phyloP scores from a whole-genome alignment of 345 rosid genomes.

The Hibiscus syriacus region DNA sequence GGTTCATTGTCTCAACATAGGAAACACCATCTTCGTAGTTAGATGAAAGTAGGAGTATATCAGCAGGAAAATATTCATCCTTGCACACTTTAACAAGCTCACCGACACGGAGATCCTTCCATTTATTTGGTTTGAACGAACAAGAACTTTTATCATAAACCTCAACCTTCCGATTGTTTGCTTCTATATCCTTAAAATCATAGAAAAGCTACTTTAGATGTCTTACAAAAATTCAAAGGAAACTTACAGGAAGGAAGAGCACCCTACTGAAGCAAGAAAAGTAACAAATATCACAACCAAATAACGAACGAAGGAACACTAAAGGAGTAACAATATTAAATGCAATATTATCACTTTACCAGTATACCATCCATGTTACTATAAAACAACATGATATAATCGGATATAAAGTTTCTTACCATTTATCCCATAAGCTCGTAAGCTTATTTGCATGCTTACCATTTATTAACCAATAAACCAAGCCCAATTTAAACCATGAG shows the following conservation, averaged over 20 bases:
- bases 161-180: constrained; percentile 64
- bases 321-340: no score
- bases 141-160: constrained; percentile 27
- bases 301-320: background rate
- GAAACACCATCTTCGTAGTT: constrained; percentile 70
- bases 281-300: no score
- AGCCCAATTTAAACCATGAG: no score
- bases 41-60: constrained; percentile 79
- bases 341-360: no score
- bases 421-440: no score
- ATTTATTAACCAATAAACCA: no score
- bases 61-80: constrained; percentile 89
- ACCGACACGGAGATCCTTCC: constrained; percentile 81
- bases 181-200: constrained; percentile 63
- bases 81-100: constrained; percentile 57
- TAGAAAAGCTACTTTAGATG: constrained; percentile 7
- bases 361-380: no score
- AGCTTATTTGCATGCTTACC: no score
- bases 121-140: constrained; percentile 36
- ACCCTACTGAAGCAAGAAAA: background rate
- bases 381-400: no score
- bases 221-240: background rate
- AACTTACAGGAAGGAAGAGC: background rate
- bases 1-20: constrained; percentile 90
- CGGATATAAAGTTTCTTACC: no score